These are phyloP conservation scores for Smittium mucronatum DNA, from an alignment of 371 early-diverging fungal species.

Conservation along the genomic window DNA sequence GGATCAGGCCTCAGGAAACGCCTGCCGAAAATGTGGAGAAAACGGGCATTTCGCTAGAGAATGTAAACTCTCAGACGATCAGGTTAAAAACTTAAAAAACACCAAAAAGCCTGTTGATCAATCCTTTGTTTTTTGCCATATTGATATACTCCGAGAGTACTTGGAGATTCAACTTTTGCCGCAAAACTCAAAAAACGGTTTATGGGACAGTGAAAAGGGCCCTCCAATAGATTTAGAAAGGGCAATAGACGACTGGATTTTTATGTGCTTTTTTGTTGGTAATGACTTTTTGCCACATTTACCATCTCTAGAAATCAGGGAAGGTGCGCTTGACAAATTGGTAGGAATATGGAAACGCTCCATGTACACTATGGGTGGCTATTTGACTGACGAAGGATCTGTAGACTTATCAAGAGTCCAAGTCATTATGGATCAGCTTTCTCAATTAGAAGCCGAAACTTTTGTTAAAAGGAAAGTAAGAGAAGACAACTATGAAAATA, in stretches of 20 bases:
- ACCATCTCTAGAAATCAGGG: slow-evolving; percentile 93
- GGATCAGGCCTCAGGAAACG: neutral
- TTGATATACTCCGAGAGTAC: slow-evolving; percentile 84
- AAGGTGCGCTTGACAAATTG: slow-evolving; percentile 89
- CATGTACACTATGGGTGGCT: slow-evolving; percentile 63
- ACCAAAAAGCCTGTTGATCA: slow-evolving; percentile 33
- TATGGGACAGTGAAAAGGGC: neutral
- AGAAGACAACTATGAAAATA: slow-evolving; percentile 23
- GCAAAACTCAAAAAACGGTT: slow-evolving; percentile 34
- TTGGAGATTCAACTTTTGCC: slow-evolving; percentile 70
- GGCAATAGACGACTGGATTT: slow-evolving; percentile 98
- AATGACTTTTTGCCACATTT: slow-evolving; percentile 99
- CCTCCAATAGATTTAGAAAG: slow-evolving; percentile 75
- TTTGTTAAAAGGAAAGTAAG: slow-evolving; percentile 50
- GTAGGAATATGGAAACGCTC: slow-evolving; percentile 75
- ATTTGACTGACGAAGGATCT: slow-evolving; percentile 74
- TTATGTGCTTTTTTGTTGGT: slow-evolving; percentile 98
- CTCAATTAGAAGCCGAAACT: slow-evolving; percentile 69
- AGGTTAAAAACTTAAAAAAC: slow-evolving; percentile 1
- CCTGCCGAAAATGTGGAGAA: slow-evolving; percentile 49
- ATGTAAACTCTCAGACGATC: slow-evolving; percentile 37
- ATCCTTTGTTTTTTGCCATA: slow-evolving; percentile 82
- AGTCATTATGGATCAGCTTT: slow-evolving; percentile 64
- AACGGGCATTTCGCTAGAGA: slow-evolving; percentile 65
- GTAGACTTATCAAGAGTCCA: slow-evolving; percentile 67